Conservation (phyloP, 2,329 filamentous ascomycete genomes). For the Paraphoma sp. region DNA sequence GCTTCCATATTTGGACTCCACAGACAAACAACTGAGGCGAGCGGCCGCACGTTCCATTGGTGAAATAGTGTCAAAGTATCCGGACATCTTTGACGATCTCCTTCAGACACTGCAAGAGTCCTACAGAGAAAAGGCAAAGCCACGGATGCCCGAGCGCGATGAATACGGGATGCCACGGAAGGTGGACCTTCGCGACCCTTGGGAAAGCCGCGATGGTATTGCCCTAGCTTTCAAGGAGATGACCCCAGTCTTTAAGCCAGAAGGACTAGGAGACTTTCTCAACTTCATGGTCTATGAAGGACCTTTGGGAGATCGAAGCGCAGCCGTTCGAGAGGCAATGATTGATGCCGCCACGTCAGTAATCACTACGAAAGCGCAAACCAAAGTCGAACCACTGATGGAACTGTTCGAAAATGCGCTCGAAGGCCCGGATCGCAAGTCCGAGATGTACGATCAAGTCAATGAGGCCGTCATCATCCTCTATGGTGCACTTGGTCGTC, state of each 20-base stretch:
- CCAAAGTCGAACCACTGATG: slow-evolving; percentile 89
- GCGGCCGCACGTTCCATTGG: slow-evolving; percentile 84
- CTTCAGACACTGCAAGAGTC: slow-evolving; percentile 70
- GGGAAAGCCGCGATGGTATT: slow-evolving; percentile 90
- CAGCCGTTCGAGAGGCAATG: slow-evolving; percentile 84
- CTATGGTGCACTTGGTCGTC: slow-evolving; percentile 90
- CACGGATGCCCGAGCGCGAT: slow-evolving; percentile 82
- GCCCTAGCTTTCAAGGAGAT: slow-evolving; percentile 87
- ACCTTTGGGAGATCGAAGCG: slow-evolving; percentile 83
- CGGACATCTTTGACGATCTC: slow-evolving; percentile 65
- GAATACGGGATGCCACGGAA: slow-evolving; percentile 95
- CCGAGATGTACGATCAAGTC: slow-evolving; percentile 82
- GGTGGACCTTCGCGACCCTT: slow-evolving; percentile 84
- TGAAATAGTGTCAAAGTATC: slow-evolving; percentile 70
- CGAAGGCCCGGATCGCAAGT: slow-evolving; percentile 83
- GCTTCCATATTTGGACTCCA: slow-evolving; percentile 79
- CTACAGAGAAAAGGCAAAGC: slow-evolving; percentile 82
- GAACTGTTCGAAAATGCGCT: slow-evolving; percentile 86
- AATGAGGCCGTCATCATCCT: slow-evolving; percentile 98
- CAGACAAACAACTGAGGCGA: slow-evolving; percentile 81
- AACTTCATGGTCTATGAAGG: slow-evolving; percentile 85
- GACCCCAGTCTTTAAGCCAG: slow-evolving; percentile 70
- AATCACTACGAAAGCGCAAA: slow-evolving; percentile 81
- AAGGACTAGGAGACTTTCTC: slow-evolving; percentile 78
- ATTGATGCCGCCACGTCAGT: slow-evolving; percentile 84